Conservation (phyloP, 495 filamentous ascomycete species). For the Aspergillus asperescens region DNA sequence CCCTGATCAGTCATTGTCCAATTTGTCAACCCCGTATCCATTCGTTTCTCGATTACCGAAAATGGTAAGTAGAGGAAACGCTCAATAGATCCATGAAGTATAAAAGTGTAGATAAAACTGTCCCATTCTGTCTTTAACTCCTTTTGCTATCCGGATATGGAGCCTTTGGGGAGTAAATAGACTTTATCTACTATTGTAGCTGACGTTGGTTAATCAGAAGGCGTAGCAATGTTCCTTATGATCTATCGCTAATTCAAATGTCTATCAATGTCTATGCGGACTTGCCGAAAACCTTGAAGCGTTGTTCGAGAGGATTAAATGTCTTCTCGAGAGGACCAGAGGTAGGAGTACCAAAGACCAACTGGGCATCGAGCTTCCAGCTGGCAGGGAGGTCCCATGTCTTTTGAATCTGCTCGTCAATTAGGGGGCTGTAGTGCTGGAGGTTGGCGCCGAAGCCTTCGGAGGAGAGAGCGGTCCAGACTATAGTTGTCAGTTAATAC, state of each 20-base stretch:
- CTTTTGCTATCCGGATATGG: background rate
- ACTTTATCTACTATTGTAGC: too few species aligned
- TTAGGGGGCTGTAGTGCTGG: constrained; percentile 52
- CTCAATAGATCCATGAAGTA: constrained; percentile 7
- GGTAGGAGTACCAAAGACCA: constrained; percentile 45
- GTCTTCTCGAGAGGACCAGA: constrained; percentile 33
- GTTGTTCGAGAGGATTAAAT: constrained; percentile 35
- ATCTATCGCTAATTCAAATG: background rate
- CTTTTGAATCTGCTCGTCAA: constrained; percentile 40
- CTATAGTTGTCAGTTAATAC: constrained; percentile 14
- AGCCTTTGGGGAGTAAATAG: constrained; percentile 1
- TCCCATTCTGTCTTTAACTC: background rate
- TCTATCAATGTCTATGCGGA: constrained; percentile 15
- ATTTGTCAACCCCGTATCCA: background rate
- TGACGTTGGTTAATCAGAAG: too few species aligned
- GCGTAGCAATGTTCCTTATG: too few species aligned
- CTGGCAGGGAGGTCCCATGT: constrained; percentile 38
- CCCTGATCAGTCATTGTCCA: background rate
- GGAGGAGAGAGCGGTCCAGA: constrained; percentile 47
- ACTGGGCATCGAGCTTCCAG: constrained; percentile 48
- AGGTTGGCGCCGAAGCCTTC: constrained; percentile 50
- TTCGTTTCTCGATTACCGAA: constrained; percentile 29
- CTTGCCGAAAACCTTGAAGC: constrained; percentile 42
- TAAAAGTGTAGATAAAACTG: constrained; percentile 7
- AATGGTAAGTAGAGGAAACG: constrained; percentile 13